Evolutionary conservation across 2,329 filamentous ascomycete species (phyloP), one percentile per base, ranked within the genome.

Genomic region (Cordyceps javanica): DNA sequence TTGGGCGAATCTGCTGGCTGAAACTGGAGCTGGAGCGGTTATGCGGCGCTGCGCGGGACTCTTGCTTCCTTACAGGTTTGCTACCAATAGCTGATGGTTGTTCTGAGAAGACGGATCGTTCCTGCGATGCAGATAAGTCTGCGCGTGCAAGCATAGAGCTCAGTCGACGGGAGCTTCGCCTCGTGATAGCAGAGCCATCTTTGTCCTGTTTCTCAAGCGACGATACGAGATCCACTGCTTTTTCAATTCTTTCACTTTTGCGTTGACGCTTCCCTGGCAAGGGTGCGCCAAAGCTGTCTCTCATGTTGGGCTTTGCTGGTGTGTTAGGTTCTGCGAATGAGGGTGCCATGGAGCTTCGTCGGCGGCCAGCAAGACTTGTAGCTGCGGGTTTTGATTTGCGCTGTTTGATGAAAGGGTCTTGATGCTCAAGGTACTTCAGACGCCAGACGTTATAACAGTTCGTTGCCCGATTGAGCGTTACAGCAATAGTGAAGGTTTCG

Each of bases 101-200:
- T 50, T 96, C 91, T 28, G 86, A 82, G 67, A 96, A 95, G n/a
- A 86, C 82, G 1, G 86, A 80, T 65, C 89, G 82, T 64, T 96
- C 91, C 62, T 93, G 89, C 16, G 88, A 94, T 10, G 90, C 87
- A 0, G 90, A 93, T 21, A 97, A 76, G 68, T 97, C 93, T 32
- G 90, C 89, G 65, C 93, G 82, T 16, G 92, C 92, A 55, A 97
- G 78, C 73, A 96, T 82, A 16, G 93, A 97, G 74, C 94, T 99
- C 26, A 97, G 88, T 52, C 94, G 84, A 44, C 94, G 85, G 19
- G 84, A 87, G 60, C 83, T 83, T 59, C 83, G 77, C 53, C 83
- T 75, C 0, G 79, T 79, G 13, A 77, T 76, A 16, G 78, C 76
- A n/a, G 71, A 68, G 11, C 74, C 77, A 57, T 81, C 76, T 54